These are phyloP conservation scores for Funneliformis geosporum DNA, from an alignment of 192 early-diverging fungal genomes.

Conservation along the genomic window DNA sequence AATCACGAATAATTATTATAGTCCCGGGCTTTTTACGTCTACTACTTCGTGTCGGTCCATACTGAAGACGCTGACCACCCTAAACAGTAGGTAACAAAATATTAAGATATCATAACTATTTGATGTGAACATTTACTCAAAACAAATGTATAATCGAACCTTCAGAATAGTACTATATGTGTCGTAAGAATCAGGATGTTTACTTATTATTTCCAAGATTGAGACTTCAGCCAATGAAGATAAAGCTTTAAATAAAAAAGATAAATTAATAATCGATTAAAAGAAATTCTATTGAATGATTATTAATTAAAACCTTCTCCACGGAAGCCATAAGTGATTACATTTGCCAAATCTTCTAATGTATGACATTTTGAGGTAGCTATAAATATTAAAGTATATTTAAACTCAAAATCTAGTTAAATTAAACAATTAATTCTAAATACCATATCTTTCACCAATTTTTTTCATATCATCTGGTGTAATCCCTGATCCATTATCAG, in stretches of 20 bases:
- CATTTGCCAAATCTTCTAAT: conserved; percentile 40
- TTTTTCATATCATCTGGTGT: conserved; percentile 44
- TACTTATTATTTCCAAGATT: conserved; percentile 56
- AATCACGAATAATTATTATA: conserved; percentile 58
- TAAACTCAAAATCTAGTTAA: not conserved
- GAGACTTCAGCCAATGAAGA: conserved; percentile 51
- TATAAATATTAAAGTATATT: conserved; percentile 22
- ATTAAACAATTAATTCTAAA: not conserved
- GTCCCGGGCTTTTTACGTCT: conserved; percentile 53
- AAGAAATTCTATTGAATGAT: not conserved
- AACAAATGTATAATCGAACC: conserved; percentile 30
- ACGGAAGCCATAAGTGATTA: conserved; percentile 63
- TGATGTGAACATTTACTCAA: not conserved
- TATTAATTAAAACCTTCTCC: conserved; percentile 65
- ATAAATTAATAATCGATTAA: not conserved
- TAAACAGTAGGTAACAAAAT: conserved; percentile 22
- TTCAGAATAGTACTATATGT: conserved; percentile 45
- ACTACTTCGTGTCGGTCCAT: conserved; percentile 42
- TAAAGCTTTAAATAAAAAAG: conserved; percentile 41
- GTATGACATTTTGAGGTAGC: conserved; percentile 62
- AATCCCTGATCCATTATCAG: conserved; percentile 68
- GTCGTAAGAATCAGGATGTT: conserved; percentile 35
- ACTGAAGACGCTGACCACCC: conserved; percentile 52
- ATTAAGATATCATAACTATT: not conserved
- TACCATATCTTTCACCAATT: conserved; percentile 52